phyloP scores from a whole-genome alignment of 2,329 filamentous ascomycete species.

The Celoporthe dispersa region DNA sequence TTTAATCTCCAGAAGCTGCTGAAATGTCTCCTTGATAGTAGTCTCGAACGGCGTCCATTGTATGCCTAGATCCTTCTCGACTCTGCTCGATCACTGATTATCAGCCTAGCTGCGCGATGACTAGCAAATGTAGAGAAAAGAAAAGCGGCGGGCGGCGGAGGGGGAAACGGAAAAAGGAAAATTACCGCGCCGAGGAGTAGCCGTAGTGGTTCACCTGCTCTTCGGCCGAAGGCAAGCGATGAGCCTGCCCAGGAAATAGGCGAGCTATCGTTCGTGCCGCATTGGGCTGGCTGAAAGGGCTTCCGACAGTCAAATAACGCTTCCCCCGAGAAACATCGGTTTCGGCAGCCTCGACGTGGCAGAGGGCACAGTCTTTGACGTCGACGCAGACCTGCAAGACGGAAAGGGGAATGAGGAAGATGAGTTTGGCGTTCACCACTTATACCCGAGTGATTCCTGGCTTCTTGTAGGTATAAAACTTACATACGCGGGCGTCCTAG shows the following conservation, averaged over 20 bases:
- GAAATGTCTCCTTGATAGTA: not conserved
- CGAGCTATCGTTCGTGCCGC: not conserved
- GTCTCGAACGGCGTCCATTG: constrained; percentile 1
- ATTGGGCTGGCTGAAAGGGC: constrained; percentile 4
- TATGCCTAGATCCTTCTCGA: not conserved
- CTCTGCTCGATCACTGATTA: not conserved
- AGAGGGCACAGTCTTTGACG: constrained; percentile 9
- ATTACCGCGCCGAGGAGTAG: not conserved
- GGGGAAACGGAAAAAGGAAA: no score
- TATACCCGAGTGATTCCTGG: no score
- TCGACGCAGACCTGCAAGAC: constrained; percentile 6
- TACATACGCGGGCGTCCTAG: not conserved
- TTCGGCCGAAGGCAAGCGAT: not conserved
- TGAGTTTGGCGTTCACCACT: not conserved
- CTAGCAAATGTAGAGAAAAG: not conserved
- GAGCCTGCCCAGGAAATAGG: constrained; percentile 1
- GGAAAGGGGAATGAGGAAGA: not conserved
- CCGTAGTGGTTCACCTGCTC: not conserved
- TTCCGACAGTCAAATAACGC: constrained; percentile 8
- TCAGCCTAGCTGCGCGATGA: not conserved
- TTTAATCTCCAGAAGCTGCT: not conserved
- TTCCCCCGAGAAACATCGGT: not conserved
- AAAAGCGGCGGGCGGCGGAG: no score
- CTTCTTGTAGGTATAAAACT: no score
- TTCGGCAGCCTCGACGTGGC: constrained; percentile 7